phyloP scores from a whole-genome alignment of 495 filamentous ascomycete species.

The Talaromyces liani region DNA sequence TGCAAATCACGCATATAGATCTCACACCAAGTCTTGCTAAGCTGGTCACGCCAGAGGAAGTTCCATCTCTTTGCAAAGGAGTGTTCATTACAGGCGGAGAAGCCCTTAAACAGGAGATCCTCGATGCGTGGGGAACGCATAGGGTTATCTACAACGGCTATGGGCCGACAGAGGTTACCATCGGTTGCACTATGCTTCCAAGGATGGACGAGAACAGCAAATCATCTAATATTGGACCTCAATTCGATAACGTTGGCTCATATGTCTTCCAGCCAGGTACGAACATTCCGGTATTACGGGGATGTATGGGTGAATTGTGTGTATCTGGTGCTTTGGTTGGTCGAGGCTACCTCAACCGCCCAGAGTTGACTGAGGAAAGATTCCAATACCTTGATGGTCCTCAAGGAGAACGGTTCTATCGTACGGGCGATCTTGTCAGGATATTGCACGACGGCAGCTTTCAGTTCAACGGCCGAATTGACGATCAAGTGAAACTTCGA shows the following conservation, averaged over 20 bases:
- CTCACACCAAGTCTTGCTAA: conserved; percentile 35
- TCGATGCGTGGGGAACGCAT: conserved; percentile 21
- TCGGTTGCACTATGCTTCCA: conserved; percentile 21
- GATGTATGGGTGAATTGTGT: conserved; percentile 31
- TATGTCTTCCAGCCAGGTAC: conserved; percentile 20
- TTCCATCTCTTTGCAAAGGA: conserved; percentile 19
- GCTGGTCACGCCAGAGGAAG: conserved; percentile 15
- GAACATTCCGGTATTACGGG: conserved; percentile 11
- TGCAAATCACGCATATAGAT: conserved; percentile 82
- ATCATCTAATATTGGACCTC: conserved; percentile 24
- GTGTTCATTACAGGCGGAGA: conserved; percentile 21
- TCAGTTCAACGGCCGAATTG: conserved; percentile 26
- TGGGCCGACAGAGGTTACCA: conserved; percentile 24
- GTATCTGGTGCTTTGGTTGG: conserved; percentile 30
- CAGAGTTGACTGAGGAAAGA: conserved; percentile 24
- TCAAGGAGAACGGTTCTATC: conserved; percentile 23
- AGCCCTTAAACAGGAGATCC: conserved; percentile 20
- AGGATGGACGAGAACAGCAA: conserved; percentile 15
- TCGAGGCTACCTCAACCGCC: conserved; percentile 33
- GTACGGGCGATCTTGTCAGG: conserved; percentile 43
- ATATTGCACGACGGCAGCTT: conserved; percentile 30
- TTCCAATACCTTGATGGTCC: conserved; percentile 20
- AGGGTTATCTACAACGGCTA: conserved; percentile 23
- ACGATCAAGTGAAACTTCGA: conserved; percentile 27
- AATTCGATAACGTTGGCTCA: conserved; percentile 22